Percentiles rank a stretch among this genome's conserved stretches.
Conservation (phyloP, 2,329 filamentous ascomycete species). For the Fusarium foetens region DNA sequence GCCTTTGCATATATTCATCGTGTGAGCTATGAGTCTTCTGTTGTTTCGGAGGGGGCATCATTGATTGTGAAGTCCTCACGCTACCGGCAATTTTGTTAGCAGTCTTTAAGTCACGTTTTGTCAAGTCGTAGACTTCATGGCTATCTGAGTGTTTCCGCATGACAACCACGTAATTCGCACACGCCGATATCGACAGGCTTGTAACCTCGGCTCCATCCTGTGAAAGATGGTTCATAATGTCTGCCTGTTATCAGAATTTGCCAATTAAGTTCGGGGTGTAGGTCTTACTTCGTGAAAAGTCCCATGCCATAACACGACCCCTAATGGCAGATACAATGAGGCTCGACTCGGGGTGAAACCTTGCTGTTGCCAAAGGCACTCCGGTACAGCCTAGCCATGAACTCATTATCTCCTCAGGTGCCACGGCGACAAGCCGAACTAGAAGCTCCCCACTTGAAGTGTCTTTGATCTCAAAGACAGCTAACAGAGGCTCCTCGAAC, state of each 20-base stretch:
- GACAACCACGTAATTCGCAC: background rate
- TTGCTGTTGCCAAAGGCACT: background rate
- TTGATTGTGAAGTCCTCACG: rapidly evolving
- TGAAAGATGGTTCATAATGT: background rate
- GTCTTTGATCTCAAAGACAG: rapidly evolving
- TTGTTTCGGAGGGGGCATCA: background rate
- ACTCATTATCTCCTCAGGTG: too few relatives aligned
- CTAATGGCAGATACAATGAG: background rate
- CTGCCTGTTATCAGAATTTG: rapidly evolving
- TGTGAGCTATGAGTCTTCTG: too few relatives aligned
- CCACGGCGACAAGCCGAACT: too few relatives aligned
- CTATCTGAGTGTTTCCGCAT: background rate
- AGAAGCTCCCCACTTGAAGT: too few relatives aligned
- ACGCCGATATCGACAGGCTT: background rate
- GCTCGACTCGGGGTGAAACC: background rate
- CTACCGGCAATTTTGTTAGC: rapidly evolving
- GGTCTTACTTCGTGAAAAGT: background rate
- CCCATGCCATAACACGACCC: background rate
- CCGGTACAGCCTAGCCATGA: too few relatives aligned
- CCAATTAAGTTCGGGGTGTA: rapidly evolving
- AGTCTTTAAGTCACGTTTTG: background rate
- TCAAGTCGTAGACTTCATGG: background rate
- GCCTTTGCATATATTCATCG: too few relatives aligned
- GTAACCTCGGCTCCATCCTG: background rate
- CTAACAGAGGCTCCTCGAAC: too few relatives aligned